Evolutionary conservation across 2,329 filamentous ascomycete species (phyloP), one percentile per base, ranked within the genome.

Genomic region (Tolypocladium tropicale): DNA sequence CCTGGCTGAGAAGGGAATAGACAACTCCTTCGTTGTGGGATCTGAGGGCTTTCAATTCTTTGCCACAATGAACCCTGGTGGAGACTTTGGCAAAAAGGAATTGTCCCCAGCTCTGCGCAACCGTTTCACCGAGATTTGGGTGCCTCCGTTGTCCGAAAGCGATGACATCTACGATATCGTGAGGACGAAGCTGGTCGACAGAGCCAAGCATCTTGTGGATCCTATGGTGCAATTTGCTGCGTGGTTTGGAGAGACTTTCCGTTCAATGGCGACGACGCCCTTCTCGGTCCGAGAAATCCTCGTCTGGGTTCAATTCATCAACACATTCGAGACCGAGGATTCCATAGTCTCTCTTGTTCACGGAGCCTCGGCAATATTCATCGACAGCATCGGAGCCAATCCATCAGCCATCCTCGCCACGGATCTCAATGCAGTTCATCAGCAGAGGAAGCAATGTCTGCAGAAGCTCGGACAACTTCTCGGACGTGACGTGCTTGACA

Each of bases 81-180:
- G 95, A 50, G 94, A 99, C 67, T 99, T 97, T 69, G 94, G 94
- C 61, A 99, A 99, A 74, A 90, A 93, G 63, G 94, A 99, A 70
- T 80, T 99, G 14, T 99, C 94, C 1, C 94, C 94, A 3, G 95
- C 94, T 16, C 76, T 99, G 58, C 83, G 94, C 50, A 99, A 99
- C 68, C 89, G 94, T 58, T 96, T 99, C 69, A 99, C 94, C 0
- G 94, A 99, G 71, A 96, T 99, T 10, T 99, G 94, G 94, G 94
- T 97, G 0, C 91, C 94, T 1, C 82, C 92, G 1, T 75, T 97
- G 57, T 91, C 90, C 1, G 89, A 93, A 58, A 81, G 84, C 53
- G 85, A 91, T 33, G 95, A 99, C 67, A 86, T 97, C 36, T 74
- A 91, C 23, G 88, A 95, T 48, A 99, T 99, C 61, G 84, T 97